phyloP scores from a whole-genome alignment of 2,329 filamentous ascomycete species.

The Xylaria sp. region DNA sequence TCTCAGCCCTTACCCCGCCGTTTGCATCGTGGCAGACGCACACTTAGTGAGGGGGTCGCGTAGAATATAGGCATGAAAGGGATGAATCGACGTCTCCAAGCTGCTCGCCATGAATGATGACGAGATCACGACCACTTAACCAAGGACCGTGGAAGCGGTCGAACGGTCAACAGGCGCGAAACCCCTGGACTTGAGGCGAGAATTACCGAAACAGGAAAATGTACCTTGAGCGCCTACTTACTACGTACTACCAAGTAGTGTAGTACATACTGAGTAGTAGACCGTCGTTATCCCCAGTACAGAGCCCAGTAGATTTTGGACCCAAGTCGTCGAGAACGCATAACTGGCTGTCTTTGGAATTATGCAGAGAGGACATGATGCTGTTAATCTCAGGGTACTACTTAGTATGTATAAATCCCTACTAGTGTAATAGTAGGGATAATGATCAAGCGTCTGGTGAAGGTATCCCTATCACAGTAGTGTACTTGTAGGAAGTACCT shows the following conservation, averaged over 20 bases:
- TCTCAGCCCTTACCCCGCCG: slow-evolving; percentile 23
- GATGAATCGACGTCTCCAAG: slow-evolving; percentile 8
- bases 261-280: no score
- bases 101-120: slow-evolving; percentile 13
- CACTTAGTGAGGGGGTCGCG: not conserved
- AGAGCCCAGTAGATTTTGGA: not conserved
- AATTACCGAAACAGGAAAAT: slow-evolving; percentile 35
- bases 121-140: not conserved
- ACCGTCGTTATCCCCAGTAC: not conserved
- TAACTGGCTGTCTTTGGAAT: not conserved
- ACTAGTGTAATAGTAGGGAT: slow-evolving; percentile 9
- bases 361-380: not conserved
- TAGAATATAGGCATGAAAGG: slow-evolving; percentile 4
- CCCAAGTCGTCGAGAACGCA: not conserved
- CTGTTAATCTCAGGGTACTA: not conserved
- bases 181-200: slow-evolving; percentile 9
- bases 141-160: slow-evolving; percentile 13
- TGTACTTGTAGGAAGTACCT: slow-evolving; percentile 3
- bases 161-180: slow-evolving; percentile 18
- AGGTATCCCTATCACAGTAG: not conserved
- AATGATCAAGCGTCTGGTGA: not conserved
- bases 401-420: slow-evolving; percentile 6
- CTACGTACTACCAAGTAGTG: no score
- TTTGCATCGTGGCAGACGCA: not conserved
- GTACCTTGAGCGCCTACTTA: slow-evolving; percentile 26